A percentile compares a stretch with the other conserved stretches of the same genome.
Conservation (phyloP, 2,329 filamentous ascomycete species). For the Phialophora verrucosa region DNA sequence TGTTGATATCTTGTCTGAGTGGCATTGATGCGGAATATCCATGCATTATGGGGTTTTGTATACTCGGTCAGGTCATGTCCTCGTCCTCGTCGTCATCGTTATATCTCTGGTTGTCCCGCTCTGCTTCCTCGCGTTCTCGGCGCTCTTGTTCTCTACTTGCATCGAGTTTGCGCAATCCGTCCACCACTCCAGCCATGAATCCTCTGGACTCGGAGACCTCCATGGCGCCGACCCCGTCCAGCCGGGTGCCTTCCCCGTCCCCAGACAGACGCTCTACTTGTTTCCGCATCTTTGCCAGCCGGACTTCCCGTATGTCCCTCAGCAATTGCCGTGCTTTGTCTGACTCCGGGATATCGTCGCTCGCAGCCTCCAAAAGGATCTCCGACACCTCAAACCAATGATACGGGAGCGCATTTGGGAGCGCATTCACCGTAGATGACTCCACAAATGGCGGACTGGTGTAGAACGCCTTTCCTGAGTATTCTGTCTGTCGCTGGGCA, state of each 20-base stretch:
- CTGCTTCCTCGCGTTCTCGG: constrained; percentile 76
- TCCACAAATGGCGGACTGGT: constrained; percentile 76
- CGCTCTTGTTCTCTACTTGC: constrained; percentile 77
- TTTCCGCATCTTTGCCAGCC: constrained; percentile 84
- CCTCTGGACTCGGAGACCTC: constrained; percentile 86
- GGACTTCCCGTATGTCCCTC: constrained; percentile 81
- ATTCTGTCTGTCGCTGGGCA: constrained; percentile 42
- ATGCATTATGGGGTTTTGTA: constrained; percentile 11
- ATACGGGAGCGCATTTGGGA: constrained; percentile 77
- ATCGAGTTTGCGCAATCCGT: constrained; percentile 81
- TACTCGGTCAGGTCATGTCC: constrained; percentile 23
- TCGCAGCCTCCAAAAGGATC: constrained; percentile 81
- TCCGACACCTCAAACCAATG: constrained; percentile 95
- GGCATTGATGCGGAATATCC: not conserved
- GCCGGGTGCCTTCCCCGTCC: constrained; percentile 72
- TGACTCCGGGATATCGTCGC: constrained; percentile 77
- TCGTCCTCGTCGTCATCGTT: constrained; percentile 62
- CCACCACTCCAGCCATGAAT: constrained; percentile 84
- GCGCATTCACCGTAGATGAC: constrained; percentile 72
- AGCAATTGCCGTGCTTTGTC: constrained; percentile 76
- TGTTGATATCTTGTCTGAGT: not conserved
- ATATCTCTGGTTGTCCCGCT: constrained; percentile 58
- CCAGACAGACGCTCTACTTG: constrained; percentile 74
- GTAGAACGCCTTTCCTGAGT: constrained; percentile 49
- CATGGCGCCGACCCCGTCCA: constrained; percentile 87